Evolutionary conservation across 306 rosid species (phyloP).

Genomic region (Vachellia pachyceras): DNA sequence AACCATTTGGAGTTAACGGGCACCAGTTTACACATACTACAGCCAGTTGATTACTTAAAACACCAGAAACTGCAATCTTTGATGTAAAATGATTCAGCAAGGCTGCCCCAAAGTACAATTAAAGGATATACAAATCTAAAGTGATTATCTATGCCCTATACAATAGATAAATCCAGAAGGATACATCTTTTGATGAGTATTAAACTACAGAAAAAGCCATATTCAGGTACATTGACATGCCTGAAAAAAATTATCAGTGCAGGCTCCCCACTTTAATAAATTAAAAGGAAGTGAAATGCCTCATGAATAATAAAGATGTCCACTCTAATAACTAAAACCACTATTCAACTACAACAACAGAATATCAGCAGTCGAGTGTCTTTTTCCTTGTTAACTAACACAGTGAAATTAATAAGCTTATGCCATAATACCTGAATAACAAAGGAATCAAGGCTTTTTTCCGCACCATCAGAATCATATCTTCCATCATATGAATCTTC

Average conservation of each 20-base stretch:
- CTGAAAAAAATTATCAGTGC: constrained; percentile 24
- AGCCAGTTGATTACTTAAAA: constrained; percentile 26
- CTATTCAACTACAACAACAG: constrained; percentile 27
- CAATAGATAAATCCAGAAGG: constrained; percentile 7
- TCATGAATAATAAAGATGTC: constrained; percentile 19
- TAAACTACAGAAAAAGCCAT: constrained; percentile 20
- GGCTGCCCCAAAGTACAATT: background rate
- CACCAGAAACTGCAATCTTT: constrained; percentile 18
- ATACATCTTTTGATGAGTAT: constrained; percentile 10
- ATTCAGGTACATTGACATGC: constrained; percentile 14
- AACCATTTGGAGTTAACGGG: constrained; percentile 23
- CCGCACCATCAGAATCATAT: constrained; percentile 95
- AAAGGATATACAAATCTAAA: background rate
- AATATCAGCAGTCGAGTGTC: constrained; percentile 11
- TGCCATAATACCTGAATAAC: constrained; percentile 73
- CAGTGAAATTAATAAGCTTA: constrained; percentile 30
- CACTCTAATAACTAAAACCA: constrained; percentile 1
- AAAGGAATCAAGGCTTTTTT: constrained; percentile 91
- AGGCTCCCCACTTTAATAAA: constrained; percentile 28
- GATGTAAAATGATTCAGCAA: background rate
- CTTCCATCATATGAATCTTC: constrained; percentile 86
- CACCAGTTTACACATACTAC: constrained; percentile 17
- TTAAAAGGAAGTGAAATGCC: constrained; percentile 1
- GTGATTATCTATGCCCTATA: background rate
- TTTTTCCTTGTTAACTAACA: constrained; percentile 22